Evolutionary conservation across 2,329 filamentous ascomycete genomes (phyloP).

Genomic region (Cladosporium sp.): DNA sequence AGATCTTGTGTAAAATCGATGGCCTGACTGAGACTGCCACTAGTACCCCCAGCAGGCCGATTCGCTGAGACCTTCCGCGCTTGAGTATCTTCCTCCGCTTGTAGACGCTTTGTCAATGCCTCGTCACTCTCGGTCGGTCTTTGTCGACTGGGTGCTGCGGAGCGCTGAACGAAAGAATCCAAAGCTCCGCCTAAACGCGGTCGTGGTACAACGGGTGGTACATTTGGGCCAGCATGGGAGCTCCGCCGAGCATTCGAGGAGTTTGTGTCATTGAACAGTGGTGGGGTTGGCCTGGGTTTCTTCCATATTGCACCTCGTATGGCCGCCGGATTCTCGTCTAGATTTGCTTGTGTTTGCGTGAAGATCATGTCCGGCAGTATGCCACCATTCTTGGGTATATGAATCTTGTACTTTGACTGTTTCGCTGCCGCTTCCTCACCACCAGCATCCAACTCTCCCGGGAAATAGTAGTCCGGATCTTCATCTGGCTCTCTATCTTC

Average conservation of each 20-base stretch:
- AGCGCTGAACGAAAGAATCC: conserved; percentile 4
- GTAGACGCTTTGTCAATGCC: conserved; percentile 24
- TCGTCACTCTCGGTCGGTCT: conserved; percentile 22
- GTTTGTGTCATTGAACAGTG: conserved; percentile 15
- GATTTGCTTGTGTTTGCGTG: conserved; percentile 39
- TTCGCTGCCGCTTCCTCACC: conserved; percentile 19
- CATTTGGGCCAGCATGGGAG: neutral
- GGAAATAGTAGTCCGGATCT: conserved; percentile 23
- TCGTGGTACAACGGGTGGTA: neutral
- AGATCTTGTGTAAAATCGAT: conserved; percentile 37
- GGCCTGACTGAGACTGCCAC: neutral
- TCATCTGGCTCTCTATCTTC: conserved; percentile 15
- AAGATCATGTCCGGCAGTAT: conserved; percentile 38
- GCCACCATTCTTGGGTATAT: conserved; percentile 37
- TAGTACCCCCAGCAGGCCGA: neutral
- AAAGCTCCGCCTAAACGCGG: conserved; percentile 4
- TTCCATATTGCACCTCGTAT: conserved; percentile 47
- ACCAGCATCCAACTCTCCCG: conserved; percentile 20
- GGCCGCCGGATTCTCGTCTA: conserved; percentile 39
- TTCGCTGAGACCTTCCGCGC: neutral
- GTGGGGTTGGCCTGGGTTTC: conserved; percentile 30
- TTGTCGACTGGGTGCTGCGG: neutral
- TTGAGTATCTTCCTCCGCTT: conserved; percentile 27
- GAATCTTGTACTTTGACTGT: conserved; percentile 40
- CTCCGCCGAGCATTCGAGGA: neutral